phyloP scores from a whole-genome alignment of 148 eudicot species.

The Camellia sinensis region DNA sequence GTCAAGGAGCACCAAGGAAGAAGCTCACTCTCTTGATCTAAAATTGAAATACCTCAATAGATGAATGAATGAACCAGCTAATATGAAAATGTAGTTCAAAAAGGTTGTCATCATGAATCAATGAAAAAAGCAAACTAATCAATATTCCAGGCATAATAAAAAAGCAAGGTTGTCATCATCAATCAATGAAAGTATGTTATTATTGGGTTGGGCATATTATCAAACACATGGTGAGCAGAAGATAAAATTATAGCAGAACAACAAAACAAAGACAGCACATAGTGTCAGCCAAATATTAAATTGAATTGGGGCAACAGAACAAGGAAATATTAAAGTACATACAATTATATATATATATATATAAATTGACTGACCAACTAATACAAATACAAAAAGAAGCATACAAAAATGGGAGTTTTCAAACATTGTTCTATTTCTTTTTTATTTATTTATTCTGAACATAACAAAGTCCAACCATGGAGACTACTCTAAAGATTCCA shows the following conservation, averaged over 20 bases:
- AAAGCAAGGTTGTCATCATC: too few species aligned
- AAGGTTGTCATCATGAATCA: too few species aligned
- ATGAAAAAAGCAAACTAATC: too few species aligned
- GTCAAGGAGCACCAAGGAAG: not conserved
- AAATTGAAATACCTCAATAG: not conserved
- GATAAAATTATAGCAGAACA: too few species aligned
- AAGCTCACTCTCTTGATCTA: not conserved
- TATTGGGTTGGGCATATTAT: too few species aligned
- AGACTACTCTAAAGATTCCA: not conserved
- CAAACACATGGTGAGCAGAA: too few species aligned
- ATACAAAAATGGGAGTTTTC: conserved; percentile 7
- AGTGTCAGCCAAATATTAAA: too few species aligned
- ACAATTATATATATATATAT: not conserved
- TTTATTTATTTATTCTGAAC: not conserved
- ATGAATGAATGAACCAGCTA: not conserved
- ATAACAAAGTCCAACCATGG: conserved; percentile 16
- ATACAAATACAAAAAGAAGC: not conserved
- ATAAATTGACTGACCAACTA: not conserved
- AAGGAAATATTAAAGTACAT: too few species aligned
- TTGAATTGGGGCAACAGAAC: too few species aligned
- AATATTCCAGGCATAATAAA: too few species aligned
- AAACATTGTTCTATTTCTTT: not conserved
- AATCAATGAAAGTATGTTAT: too few species aligned
- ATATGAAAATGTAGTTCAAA: not conserved
- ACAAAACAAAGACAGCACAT: too few species aligned